Evolutionary conservation across 192 early-diverging fungal genomes (phyloP).

Genomic region (Entomortierella lignicola): DNA sequence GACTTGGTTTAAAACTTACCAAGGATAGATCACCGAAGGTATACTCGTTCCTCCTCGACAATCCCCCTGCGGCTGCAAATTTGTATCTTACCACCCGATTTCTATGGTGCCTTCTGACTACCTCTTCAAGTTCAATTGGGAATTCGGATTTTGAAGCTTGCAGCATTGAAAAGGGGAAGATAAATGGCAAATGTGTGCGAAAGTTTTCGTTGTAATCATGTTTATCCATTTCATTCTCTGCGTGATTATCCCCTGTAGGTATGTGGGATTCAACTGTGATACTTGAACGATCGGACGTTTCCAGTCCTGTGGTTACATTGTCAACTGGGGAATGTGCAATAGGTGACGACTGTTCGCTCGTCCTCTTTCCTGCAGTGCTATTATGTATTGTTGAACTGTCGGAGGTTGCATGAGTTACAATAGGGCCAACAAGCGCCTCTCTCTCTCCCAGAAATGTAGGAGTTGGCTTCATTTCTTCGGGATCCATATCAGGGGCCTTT

Average conservation of each 20-base stretch:
- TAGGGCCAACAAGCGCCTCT: neutral
- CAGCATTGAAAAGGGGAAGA: constrained; percentile 20
- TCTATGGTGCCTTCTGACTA: neutral
- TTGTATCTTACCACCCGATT: constrained; percentile 9
- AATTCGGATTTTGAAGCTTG: constrained; percentile 14
- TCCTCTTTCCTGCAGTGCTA: neutral
- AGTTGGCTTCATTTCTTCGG: constrained; percentile 5
- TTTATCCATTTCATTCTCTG: neutral
- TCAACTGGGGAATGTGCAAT: neutral
- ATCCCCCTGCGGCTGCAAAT: neutral
- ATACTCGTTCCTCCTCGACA: too few species aligned
- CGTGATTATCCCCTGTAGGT: neutral
- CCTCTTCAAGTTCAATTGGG: neutral
- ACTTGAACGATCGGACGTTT: neutral
- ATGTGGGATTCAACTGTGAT: neutral
- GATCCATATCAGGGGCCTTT: constrained; percentile 13
- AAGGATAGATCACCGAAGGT: too few species aligned
- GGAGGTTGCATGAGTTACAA: neutral
- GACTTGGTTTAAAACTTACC: too few species aligned
- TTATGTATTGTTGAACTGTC: neutral
- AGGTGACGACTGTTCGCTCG: neutral
- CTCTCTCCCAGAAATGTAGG: constrained; percentile 12
- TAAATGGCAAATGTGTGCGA: neutral
- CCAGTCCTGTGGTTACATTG: too few species aligned
- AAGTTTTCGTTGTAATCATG: neutral